Base-by-base conservation (phyloP, 2,329 filamentous ascomycete genomes). In the Daldinia sp. region DNA sequence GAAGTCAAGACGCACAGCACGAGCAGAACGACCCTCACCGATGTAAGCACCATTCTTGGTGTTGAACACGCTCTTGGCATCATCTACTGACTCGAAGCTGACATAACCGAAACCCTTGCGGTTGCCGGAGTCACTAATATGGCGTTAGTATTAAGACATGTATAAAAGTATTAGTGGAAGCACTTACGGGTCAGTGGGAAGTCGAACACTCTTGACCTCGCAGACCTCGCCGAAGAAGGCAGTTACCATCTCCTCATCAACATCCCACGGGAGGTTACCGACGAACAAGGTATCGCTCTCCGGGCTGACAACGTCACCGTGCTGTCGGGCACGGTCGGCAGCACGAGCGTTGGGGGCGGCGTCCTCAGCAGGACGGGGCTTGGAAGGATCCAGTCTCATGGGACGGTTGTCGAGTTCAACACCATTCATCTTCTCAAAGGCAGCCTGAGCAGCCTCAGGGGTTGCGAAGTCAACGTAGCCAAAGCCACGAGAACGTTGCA, bases 31-130 rank as follows among this genome's bases (percentile, higher is more conserved):
- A 67, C 93, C 89, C 72, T 83, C 79, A 58, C 87, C 87, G 70
- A 89, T 85, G 67, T 86, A 81, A 63, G 85, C 84, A 72, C 93
- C 93, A 74, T 92, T 90, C 79, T 93, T 86, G 64, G 85, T 83
- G 75, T 91, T 86, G 74, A 93, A 89, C 26, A 90, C 94, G 75
- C 85, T 82, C 83, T 91, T 92, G 76, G 94, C 93, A 76, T 97
- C 94, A 30, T 97, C 93, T 69, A 96, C 81, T 18, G 91, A 92
- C 74, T 84, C 83, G 86, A 95, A 97, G 78, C 91, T 90, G 71
- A 97, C 91, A 79, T 98, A 98, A 62, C 93, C 94, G 81, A 97
- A 97, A 65, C 94, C 94, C 90, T 97, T 97, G 79, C 91, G 90
- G 75, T 90, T 88, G 72, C 93, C 94, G 70, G 89, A 89, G 69